phyloP scores from a whole-genome alignment of 2,329 filamentous ascomycete genomes.

The Podosphaera aphanis region DNA sequence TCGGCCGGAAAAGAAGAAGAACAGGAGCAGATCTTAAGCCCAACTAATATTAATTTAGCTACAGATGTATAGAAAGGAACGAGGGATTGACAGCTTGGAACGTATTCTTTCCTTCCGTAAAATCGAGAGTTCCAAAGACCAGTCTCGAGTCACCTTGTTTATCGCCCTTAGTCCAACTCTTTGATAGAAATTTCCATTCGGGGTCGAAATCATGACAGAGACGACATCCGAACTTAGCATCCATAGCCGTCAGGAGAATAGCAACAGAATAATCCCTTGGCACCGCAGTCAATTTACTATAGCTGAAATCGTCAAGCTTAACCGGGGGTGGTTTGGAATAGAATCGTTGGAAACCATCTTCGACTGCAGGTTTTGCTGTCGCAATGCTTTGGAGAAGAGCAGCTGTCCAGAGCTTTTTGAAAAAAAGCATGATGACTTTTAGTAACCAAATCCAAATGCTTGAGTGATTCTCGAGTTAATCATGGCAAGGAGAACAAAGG shows the following conservation, averaged over 20 bases:
- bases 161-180: conserved; percentile 72
- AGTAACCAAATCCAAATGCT: not conserved
- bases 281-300: conserved; percentile 48
- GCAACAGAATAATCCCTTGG: conserved; percentile 69
- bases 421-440: conserved; percentile 37
- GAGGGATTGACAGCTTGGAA: conserved; percentile 52
- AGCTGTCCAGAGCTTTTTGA: conserved; percentile 16
- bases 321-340: conserved; percentile 45
- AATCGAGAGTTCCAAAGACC: conserved; percentile 71
- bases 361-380: conserved; percentile 38
- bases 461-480: not conserved
- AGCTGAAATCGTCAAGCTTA: conserved; percentile 55
- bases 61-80: not conserved
- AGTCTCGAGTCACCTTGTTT: conserved; percentile 48
- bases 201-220: conserved; percentile 81
- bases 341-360: conserved; percentile 47
- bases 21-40: conserved; percentile 86
- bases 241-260: conserved; percentile 69
- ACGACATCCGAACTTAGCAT: conserved; percentile 59
- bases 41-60: conserved; percentile 31
- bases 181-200: conserved; percentile 72
- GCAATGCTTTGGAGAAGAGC: conserved; percentile 14
- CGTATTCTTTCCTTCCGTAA: conserved; percentile 55
- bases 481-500: not conserved
- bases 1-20: conserved; percentile 69